Base-by-base conservation (phyloP, 1,284 basidiomycete species). In the Apiotrichum porosum region DNA sequence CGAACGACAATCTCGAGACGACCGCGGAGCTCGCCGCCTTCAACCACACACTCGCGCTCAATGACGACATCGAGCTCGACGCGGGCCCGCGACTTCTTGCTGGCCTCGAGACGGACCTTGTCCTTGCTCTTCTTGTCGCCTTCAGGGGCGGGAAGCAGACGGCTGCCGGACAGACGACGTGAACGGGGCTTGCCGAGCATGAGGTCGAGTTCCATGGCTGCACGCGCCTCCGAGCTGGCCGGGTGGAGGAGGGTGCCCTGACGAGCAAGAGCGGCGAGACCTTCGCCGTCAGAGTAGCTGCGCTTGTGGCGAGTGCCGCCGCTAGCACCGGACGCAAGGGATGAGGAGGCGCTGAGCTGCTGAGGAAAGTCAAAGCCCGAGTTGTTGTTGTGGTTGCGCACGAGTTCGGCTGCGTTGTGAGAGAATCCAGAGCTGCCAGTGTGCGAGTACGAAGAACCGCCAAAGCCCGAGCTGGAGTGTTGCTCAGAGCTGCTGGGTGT, bases 1-100 rank as follows among this genome's bases (percentile, higher is more conserved):
- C 80, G 78, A 8, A 94, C 79, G 23, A 79, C 78, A 41, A 95
- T 74, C 50, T 84, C 81, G 71, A 94, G 75, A 33, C 79, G 73
- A 0, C 93, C 93, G 41, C 80, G 79, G 35, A 95, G 71, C 55
- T 79, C 77, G 2, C 84, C 84, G 2, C 91, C 91, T 72, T 95
- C 89, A 1, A 94, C 85, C 49, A 83, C 84, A 5, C 82, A 78
- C 55, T 88, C 80, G 52, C 81, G 83, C 57, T 90, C 84, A 34
- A 93, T 78, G 6, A 83, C 74, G 21, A 97, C 80, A 59, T 95
- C 89, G 8, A 95, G 77, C 63, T 88, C 85, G 1, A 95, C 86
- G 24, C 88, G 82, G 3, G 88, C 83, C 24, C 75, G 85, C 80
- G 39, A 81, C 80, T 70, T 84, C 81, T 74, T 88, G 81, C 49